Evolutionary conservation across 2,329 filamentous ascomycete species (phyloP), one percentile per base, ranked within the genome.

Genomic region (Chrysoporthe austroafricana): DNA sequence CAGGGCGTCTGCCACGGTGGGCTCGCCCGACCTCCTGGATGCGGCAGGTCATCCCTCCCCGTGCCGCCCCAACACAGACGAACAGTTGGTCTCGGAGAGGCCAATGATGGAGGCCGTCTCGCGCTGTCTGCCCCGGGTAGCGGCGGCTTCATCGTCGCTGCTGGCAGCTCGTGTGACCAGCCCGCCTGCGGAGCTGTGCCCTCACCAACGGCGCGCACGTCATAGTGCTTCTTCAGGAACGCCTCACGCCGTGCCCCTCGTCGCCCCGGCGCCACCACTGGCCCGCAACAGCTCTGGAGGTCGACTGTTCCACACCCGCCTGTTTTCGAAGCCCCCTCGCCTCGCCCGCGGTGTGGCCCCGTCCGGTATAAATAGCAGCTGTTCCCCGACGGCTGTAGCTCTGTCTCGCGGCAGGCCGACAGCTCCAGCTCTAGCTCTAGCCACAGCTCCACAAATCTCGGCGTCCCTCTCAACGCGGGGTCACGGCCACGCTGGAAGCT

Each of bases 401-500:
- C 42, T 16, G 21, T 43, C 43, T 46, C 26, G 39, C 21, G 21
- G 16, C 54, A 3, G 16, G 34, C 34, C 58, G 32, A 18, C 57
- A 44, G 57, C 57, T 21, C 39, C 58, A 46, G 21, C 58, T 32
- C 58, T 32, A 26, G 58, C 63, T 48, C 36, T n/a, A 63, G 66
- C 63, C 42, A 32, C 32, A 32, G 50, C 42, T 62, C 50, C 59
- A 63, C 54, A 54, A 59, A 46, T 56, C 26, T 44, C 63, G 26
- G 36, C 42, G 58, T 57, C n/a, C 5, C 3, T 21, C n/a, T 16
- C 56, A n/a, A 56, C 64, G 64, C 67, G 67, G 64, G 64, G 64
- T 66, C 67, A 68, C 63, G 60, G 50, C 26, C 67, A 61, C 52
- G 54, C 58, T 39, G 66, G 86, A 81, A 63, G 48, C 54, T 26